Conservation (phyloP, 495 filamentous ascomycete genomes). For the Aspergillus taichungensis region DNA sequence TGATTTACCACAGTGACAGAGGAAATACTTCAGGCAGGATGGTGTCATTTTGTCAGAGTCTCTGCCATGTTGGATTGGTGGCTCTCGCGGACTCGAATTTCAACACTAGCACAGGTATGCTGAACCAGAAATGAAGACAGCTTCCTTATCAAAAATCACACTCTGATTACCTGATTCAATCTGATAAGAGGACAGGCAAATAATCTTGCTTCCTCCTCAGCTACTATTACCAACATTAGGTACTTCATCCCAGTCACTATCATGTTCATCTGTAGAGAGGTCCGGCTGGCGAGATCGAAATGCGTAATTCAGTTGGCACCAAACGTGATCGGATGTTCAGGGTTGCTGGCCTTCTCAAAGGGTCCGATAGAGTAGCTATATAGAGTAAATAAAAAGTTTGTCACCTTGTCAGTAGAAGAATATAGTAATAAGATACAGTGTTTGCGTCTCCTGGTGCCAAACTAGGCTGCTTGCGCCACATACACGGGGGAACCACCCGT, state of each 20-base stretch:
- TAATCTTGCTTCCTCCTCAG: too few species aligned
- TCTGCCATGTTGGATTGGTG: too few species aligned
- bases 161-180: too few species aligned
- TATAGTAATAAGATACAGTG: slow-evolving; percentile 9
- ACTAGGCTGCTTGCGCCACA: slow-evolving; percentile 3
- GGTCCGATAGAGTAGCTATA: slow-evolving; percentile 9
- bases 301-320: slow-evolving; percentile 1
- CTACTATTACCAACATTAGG: slow-evolving; percentile 7
- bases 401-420: not conserved
- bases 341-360: slow-evolving; percentile 1
- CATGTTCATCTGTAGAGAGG: slow-evolving; percentile 1
- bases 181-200: too few species aligned
- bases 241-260: slow-evolving; percentile 4
- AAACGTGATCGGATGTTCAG: not conserved
- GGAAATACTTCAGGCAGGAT: too few species aligned
- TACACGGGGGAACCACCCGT: slow-evolving; percentile 3
- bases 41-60: too few species aligned
- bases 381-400: not conserved
- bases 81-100: too few species aligned
- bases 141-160: too few species aligned
- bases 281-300: slow-evolving; percentile 6
- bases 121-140: too few species aligned
- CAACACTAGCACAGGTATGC: too few species aligned
- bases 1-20: too few species aligned
- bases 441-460: slow-evolving; percentile 6